Evolutionary conservation across 140 eudicot species (phyloP), one percentile per base, ranked within the genome.

Genomic region (Cichorium intybus): DNA sequence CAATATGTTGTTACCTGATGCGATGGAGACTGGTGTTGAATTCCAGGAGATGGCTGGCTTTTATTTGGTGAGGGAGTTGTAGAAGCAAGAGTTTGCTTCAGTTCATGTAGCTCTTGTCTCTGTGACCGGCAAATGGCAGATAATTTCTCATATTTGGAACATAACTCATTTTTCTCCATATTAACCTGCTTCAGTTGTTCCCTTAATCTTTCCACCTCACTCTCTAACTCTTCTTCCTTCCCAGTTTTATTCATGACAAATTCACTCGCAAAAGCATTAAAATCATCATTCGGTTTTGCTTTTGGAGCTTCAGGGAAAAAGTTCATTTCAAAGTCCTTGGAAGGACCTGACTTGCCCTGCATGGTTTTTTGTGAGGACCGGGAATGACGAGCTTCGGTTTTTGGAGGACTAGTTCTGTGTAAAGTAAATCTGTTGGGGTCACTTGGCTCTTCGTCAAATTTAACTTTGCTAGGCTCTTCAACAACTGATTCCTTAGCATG

Each of bases 21-120:
- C 37, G 74, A 52, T 35, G 78, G 66, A 55, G 71, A 79, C 29
- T 31, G 57, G 63, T 75, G 24, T 69, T 76, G 87, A 69, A 56
- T 62, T 63, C 76, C 70, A 20, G 81, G 74, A 53, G 87, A 68
- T 14, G 80, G 20, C 33, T 77, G 74, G 8, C 74, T 87, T 66
- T 47, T 60, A 72, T 72, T 87, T 55, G 87, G 87, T 31, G 81
- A 68, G 24, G 90, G 92, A 72, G 89, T 79, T 72, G 71, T 83
- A 14, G 95, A 81, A 73, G 96, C 88, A 75, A 94, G 81, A 66
- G 88, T 77, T 77, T 86, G 91, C 77, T 94, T 94, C 62, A 89
- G 87, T 64, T 89, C 99, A 62, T 86, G 95, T 58, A 94, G 79
- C 84, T 94, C 99, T 63, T 89, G 99, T 57, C 99, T 77, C 79